Evolutionary conservation across 225 moss, liverwort and hornwort species (phyloP).

Genomic region (Straminergon stramineum): DNA sequence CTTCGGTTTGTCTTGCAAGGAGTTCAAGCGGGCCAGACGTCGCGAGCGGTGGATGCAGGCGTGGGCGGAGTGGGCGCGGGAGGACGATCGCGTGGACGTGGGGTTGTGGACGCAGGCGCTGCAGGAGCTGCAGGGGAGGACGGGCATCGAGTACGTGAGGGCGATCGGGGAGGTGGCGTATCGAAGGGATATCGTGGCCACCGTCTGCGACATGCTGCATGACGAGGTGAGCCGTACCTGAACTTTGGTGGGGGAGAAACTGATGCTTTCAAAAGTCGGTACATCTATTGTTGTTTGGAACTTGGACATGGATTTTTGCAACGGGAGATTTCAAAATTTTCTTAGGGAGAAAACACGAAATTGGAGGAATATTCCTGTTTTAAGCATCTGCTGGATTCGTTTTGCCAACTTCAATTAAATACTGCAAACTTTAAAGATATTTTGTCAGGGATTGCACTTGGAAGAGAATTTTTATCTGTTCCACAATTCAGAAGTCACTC

Average conservation of each 20-base stretch:
- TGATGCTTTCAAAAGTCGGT: not conserved
- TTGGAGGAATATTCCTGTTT: not conserved
- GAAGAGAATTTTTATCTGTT: not conserved
- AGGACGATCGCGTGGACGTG: not conserved
- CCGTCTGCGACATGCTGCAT: not conserved
- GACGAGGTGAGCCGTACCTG: not conserved
- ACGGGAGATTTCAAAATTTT: not conserved
- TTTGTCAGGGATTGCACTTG: not conserved
- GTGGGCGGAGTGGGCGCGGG: conserved; percentile 4
- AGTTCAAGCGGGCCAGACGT: not conserved
- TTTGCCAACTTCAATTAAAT: not conserved
- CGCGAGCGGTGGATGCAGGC: not conserved
- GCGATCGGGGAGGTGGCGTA: conserved; percentile 4
- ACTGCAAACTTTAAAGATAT: not conserved
- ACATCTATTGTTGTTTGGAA: not conserved
- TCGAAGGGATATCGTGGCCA: not conserved
- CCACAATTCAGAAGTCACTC: not conserved
- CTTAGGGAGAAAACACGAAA: not conserved
- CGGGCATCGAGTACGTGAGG: conserved; percentile 6
- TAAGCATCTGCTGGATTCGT: too few relatives aligned
- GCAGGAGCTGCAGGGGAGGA: not conserved
- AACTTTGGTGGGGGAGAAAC: not conserved
- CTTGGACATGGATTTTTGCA: not conserved
- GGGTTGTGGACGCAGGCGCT: not conserved
- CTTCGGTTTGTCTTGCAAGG: conserved; percentile 9